Base-by-base conservation (phyloP, 2,329 filamentous ascomycete genomes). In the Neonectria hederae region DNA sequence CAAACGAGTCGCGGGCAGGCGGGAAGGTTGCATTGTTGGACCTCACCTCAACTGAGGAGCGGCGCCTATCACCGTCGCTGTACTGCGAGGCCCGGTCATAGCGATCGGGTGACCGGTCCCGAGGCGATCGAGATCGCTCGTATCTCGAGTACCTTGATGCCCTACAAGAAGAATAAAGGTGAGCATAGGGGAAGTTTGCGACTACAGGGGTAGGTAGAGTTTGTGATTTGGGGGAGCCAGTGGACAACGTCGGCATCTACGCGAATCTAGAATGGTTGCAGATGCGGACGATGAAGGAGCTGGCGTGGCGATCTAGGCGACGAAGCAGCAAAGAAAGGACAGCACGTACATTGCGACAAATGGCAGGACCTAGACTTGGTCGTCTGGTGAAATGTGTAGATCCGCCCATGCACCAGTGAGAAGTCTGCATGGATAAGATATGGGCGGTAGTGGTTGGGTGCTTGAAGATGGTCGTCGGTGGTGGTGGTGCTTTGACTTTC, bases 51-150 rank as follows among this genome's bases (percentile, higher is more conserved):
- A 83, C 83, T 2, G 84, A 87, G n/a, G 89, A 89, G 54, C 90
- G 87, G 60, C 92, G 87, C 65, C 91, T 86, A 75, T 94, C 92
- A 68, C 84, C 84, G 72, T 93, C 86, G 71, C 82, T 80, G 68
- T 87, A 88, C 67, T 86, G 83, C 9, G 84, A 82, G 22, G 77
- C 79, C 61, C 86, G 81, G 65, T 88, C 84, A 65, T 85, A 93
- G 64, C 89, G 86, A 69, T 89, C 88, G 54, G 90, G 89, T 26
- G 90, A 93, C 69, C 91, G 86, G 74, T 93, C 90, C 74, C 90
- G 84, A 66, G 87, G 84, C 72, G 86, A 91, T 76, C 88, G 85
- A 68, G 88, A 90, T 79, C 84, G 87, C 76, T 84, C 86, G 75
- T 88, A 74, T 55, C 72, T 86, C 76, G 84, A 83, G 75, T 89